These are phyloP conservation scores for Cladobotryum mycophilum DNA, from an alignment of 2,329 filamentous ascomycete genomes.

Conservation along the genomic window DNA sequence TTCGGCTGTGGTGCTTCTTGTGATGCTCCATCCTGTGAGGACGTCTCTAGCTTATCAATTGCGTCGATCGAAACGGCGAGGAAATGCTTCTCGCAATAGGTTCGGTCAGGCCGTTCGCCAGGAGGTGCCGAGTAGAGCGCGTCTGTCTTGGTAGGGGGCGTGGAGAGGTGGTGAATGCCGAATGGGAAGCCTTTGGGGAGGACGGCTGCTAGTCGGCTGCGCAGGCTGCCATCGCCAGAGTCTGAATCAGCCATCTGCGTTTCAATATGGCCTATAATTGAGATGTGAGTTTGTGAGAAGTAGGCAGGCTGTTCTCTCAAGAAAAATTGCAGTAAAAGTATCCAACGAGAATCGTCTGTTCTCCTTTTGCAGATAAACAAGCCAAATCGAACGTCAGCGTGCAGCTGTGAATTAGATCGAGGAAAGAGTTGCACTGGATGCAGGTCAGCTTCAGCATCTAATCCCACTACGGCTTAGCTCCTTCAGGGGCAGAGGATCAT, in stretches of 20 bases:
- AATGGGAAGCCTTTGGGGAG: slow-evolving; percentile 54
- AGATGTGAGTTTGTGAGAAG: neutral
- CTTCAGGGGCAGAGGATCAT: too few species aligned
- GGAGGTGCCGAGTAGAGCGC: slow-evolving; percentile 77
- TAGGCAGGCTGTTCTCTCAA: too few species aligned
- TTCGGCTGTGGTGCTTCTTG: slow-evolving; percentile 12
- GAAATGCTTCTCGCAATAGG: slow-evolving; percentile 82
- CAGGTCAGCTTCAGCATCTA: too few species aligned
- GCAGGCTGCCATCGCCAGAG: slow-evolving; percentile 10
- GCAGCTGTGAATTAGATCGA: too few species aligned
- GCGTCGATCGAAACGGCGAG: slow-evolving; percentile 45
- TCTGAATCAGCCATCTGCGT: slow-evolving; percentile 3
- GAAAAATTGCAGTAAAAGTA: too few species aligned
- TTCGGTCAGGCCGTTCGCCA: slow-evolving; percentile 64
- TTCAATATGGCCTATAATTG: neutral
- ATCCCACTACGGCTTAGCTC: too few species aligned
- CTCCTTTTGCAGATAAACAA: too few species aligned
- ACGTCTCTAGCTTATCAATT: slow-evolving; percentile 2
- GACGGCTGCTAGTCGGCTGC: slow-evolving; percentile 34
- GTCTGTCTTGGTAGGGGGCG: slow-evolving; percentile 66
- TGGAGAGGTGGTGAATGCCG: slow-evolving; percentile 79
- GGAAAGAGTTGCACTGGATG: too few species aligned
- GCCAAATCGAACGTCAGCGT: too few species aligned
- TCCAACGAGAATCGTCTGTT: too few species aligned
- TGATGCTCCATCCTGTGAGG: slow-evolving; percentile 18